Percentiles rank a stretch among this genome's conserved stretches.
These are phyloP conservation scores for Metschnikowia colocasiae DNA, from an alignment of 805 yeast species.

Conservation along the genomic window DNA sequence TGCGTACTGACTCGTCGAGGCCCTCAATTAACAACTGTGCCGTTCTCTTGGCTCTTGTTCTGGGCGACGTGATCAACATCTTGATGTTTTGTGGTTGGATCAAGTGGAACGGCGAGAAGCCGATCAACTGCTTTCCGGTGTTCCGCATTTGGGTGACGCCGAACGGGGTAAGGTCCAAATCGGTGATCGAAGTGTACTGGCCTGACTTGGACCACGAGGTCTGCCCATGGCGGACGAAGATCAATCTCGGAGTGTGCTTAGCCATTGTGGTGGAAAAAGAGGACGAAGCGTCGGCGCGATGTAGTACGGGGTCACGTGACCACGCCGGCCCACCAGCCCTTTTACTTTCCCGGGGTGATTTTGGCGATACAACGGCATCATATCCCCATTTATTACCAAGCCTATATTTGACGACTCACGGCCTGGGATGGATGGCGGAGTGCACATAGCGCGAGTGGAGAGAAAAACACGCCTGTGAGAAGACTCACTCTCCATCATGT, in stretches of 20 bases:
- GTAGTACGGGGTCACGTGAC: conserved; percentile 1
- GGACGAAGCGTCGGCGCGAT: neutral
- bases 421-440: neutral
- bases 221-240: conserved; percentile 81
- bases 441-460: neutral
- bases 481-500: conserved; percentile 9
- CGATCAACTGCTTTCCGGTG: conserved; percentile 70
- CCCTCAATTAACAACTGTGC: conserved; percentile 56
- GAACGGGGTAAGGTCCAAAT: conserved; percentile 68
- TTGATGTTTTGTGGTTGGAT: conserved; percentile 63
- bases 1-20: conserved; percentile 40
- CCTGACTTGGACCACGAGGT: conserved; percentile 96
- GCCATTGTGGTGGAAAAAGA: conserved; percentile 7
- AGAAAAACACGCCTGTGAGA: neutral
- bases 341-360: neutral
- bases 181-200: conserved; percentile 85
- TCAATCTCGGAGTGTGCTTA: conserved; percentile 55
- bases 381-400: neutral
- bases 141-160: conserved; percentile 74
- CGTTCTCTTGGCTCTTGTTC: conserved; percentile 75
- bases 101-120: conserved; percentile 46
- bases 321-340: neutral
- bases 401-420: neutral
- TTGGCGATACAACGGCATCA: no score
- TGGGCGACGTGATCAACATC: conserved; percentile 73